These are phyloP conservation scores for Fusarium sulawesiense DNA, from an alignment of 2,329 filamentous ascomycete genomes.

Conservation along the genomic window DNA sequence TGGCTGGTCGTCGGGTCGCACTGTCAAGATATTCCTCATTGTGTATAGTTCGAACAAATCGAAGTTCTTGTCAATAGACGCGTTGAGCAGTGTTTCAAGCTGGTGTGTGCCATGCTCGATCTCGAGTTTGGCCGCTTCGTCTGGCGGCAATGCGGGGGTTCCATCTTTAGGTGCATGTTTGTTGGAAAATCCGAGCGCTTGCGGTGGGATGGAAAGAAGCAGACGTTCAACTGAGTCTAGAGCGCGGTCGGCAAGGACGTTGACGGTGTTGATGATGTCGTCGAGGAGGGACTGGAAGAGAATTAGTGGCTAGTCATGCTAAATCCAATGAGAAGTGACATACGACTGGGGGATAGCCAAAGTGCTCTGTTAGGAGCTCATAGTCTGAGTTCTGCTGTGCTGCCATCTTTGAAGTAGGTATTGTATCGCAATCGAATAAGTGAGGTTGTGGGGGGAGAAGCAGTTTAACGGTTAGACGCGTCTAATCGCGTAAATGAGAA, in stretches of 20 bases:
- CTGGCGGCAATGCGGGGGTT: conserved; percentile 52
- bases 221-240: conserved; percentile 88
- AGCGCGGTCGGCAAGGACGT: conserved; percentile 90
- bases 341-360: conserved; percentile 93
- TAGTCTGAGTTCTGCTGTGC: conserved; percentile 61
- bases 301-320: not conserved
- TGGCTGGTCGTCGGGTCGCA: conserved; percentile 74
- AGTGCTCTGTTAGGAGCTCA: conserved; percentile 90
- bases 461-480: conserved; percentile 25
- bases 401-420: conserved; percentile 44
- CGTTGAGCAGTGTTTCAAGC: conserved; percentile 83
- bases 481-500: conserved; percentile 28
- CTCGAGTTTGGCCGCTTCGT: conserved; percentile 66
- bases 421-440: not conserved
- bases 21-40: conserved; percentile 83
- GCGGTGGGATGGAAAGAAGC: conserved; percentile 77
- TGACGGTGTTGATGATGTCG: conserved; percentile 97
- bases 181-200: conserved; percentile 81
- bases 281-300: conserved; percentile 82
- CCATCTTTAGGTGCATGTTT: conserved; percentile 54
- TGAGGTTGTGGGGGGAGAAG: not conserved
- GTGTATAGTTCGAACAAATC: conserved; percentile 91
- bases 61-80: conserved; percentile 85
- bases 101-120: conserved; percentile 90
- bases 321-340: conserved; percentile 49